Evolutionary conservation across 371 early-diverging fungal genomes (phyloP).

Genomic region (Circinella umbellata): DNA sequence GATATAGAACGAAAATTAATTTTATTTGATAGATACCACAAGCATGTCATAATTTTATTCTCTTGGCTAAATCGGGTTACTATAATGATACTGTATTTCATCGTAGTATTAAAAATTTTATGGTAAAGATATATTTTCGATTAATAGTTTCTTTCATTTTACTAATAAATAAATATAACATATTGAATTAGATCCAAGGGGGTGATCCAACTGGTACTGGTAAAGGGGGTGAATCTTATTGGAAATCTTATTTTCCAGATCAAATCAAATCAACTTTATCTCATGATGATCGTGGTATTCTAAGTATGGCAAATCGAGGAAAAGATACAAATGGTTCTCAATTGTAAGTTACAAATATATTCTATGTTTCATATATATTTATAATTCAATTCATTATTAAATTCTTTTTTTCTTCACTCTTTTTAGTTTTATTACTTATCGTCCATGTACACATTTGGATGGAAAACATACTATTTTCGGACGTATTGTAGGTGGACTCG

Average conservation of each 20-base stretch:
- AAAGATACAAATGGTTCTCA: slow-evolving; percentile 86
- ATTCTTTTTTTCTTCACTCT: slow-evolving; percentile 36
- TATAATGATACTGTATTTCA: slow-evolving; percentile 86
- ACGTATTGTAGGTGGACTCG: slow-evolving; percentile 83
- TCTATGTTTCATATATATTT: too few species aligned
- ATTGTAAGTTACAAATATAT: slow-evolving; percentile 67
- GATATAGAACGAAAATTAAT: neutral
- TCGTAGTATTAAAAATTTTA: slow-evolving; percentile 89
- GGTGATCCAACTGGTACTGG: slow-evolving; percentile 96
- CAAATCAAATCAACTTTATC: slow-evolving; percentile 76
- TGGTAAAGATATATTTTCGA: slow-evolving; percentile 53
- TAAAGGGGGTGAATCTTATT: slow-evolving; percentile 84
- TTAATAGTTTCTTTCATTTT: neutral
- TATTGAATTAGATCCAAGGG: slow-evolving; percentile 74
- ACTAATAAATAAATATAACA: neutral
- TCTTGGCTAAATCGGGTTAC: slow-evolving; percentile 83
- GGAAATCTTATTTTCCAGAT: slow-evolving; percentile 81
- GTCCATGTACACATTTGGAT: slow-evolving; percentile 85
- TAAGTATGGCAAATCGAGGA: slow-evolving; percentile 92
- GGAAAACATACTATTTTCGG: slow-evolving; percentile 93
- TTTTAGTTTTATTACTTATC: slow-evolving; percentile 89
- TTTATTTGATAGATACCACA: slow-evolving; percentile 58
- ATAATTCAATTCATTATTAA: neutral
- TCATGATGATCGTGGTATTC: slow-evolving; percentile 80
- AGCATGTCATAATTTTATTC: slow-evolving; percentile 92